Base-by-base conservation (phyloP, 306 rosid species). In the Rosa persica region DNA sequence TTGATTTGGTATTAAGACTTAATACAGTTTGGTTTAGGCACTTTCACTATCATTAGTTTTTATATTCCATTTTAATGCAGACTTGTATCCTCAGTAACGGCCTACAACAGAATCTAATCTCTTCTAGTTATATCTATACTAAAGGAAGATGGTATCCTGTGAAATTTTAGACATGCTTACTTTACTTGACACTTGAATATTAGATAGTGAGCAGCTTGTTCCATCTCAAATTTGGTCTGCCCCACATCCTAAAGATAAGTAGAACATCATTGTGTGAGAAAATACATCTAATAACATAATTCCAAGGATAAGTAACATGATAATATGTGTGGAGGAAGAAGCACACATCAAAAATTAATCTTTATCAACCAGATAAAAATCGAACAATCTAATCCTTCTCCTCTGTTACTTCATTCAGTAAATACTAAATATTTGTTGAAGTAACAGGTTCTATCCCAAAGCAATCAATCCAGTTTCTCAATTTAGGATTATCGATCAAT, bases 191-290 rank as follows among this genome's bases (percentile, higher is more conserved):
- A 57, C 23, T 74, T 25, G 8, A 36, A 74, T 73, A 52, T 38
- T 36, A 54, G n/a, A 73, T 39, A 51, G 22, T 15, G 27, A 74
- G 54, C 19, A 55, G 57, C 42, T 74, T 25, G 30, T n/a, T 13
- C 68, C 52, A 57, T 40, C 54, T 74, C 27, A 30, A 57, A 57
- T 74, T 49, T n/a, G 48, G 38, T 73, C 39, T 73, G 67, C 77
- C 54, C 77, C 67, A 73, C 58, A 54, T 4, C 15, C 66, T 20
- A n/a, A 17, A 38, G 40, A 60, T 36, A 54, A 55, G 34, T 7
- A 52, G 39, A 54, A n/a, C 34, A n/a, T 27, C 13, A 51, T 17
- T 27, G 30, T 27, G 30, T 27, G 30, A 27, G 30, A 27, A 27
- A 27, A 27, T 27, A 27, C 30, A 27, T 27, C 30, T 0, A 27